Percentiles rank a stretch among this genome's conserved stretches.
phyloP scores from a whole-genome alignment of 768 basidiomycete genomes.

The Lactarius tabidus region DNA sequence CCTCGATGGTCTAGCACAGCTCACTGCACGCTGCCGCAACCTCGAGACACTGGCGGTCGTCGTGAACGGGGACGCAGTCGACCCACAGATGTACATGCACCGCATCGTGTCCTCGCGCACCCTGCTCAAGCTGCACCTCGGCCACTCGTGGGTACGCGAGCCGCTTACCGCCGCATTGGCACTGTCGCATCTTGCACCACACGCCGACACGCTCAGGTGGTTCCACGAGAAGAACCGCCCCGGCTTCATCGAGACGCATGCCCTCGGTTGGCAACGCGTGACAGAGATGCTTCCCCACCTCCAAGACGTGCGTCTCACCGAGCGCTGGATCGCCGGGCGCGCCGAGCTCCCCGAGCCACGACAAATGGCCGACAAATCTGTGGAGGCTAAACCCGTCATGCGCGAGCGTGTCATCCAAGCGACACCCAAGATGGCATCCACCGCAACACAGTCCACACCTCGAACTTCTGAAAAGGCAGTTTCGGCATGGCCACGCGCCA shows the following conservation, averaged over 20 bases:
- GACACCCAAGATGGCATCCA: constrained; percentile 36
- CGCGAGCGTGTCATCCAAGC: constrained; percentile 42
- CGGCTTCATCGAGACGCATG: constrained; percentile 63
- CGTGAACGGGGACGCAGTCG: constrained; percentile 50
- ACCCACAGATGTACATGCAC: constrained; percentile 44
- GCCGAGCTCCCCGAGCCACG: constrained; percentile 29
- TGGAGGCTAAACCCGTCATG: constrained; percentile 50
- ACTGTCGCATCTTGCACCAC: constrained; percentile 73
- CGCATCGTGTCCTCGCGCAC: constrained; percentile 56
- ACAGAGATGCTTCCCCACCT: constrained; percentile 68
- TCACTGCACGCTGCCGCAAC: constrained; percentile 54
- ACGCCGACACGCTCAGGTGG: constrained; percentile 65
- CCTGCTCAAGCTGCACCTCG: constrained; percentile 66
- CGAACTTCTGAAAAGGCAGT: constrained; percentile 37
- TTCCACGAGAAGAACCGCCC: constrained; percentile 76
- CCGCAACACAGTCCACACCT: constrained; percentile 38
- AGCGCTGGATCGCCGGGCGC: constrained; percentile 43
- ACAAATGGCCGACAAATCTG: constrained; percentile 37
- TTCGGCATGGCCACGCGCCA: constrained; percentile 38
- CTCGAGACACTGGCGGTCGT: constrained; percentile 65
- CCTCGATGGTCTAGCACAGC: constrained; percentile 56
- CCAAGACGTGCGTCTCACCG: constrained; percentile 59
- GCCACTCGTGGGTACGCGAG: constrained; percentile 69
- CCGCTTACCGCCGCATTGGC: constrained; percentile 67
- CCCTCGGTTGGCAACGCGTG: constrained; percentile 64